Evolutionary conservation across 805 yeast genomes (phyloP).

Genomic region (Wickerhamiella australiensis): DNA sequence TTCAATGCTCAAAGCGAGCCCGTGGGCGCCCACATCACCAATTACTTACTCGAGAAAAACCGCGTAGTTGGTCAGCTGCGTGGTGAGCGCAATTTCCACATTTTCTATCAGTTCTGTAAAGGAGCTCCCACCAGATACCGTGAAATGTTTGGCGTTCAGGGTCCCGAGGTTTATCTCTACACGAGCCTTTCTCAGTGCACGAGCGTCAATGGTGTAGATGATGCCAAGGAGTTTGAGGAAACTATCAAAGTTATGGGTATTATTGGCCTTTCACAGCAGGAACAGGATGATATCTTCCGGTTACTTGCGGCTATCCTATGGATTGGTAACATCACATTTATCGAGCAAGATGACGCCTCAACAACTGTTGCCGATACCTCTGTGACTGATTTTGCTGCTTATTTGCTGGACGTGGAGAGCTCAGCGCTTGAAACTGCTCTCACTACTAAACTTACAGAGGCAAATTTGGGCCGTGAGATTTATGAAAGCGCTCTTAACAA

Average conservation of each 20-base stretch:
- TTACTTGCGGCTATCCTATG: conserved; percentile 76
- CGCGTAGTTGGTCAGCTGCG: conserved; percentile 92
- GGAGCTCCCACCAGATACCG: conserved; percentile 78
- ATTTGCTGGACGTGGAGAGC: conserved; percentile 69
- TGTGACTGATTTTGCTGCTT: conserved; percentile 92
- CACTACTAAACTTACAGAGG: conserved; percentile 74
- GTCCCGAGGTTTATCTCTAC: conserved; percentile 84
- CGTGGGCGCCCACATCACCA: conserved; percentile 89
- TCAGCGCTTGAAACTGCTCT: conserved; percentile 53
- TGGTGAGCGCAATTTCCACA: conserved; percentile 92
- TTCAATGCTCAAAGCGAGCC: conserved; percentile 79
- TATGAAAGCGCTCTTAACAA: conserved; percentile 88
- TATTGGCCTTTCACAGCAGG: conserved; percentile 69
- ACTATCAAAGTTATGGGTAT: conserved; percentile 77
- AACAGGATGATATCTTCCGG: conserved; percentile 84
- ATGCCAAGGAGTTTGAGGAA: conserved; percentile 61
- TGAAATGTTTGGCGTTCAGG: conserved; percentile 76
- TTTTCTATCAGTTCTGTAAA: conserved; percentile 90
- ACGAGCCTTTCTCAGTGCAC: conserved; percentile 82
- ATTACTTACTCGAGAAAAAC: conserved; percentile 85
- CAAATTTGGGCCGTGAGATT: conserved; percentile 69
- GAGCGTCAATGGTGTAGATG: conserved; percentile 77
- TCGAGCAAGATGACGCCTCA: conserved; percentile 68
- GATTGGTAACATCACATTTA: conserved; percentile 86
- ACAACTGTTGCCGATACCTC: conserved; percentile 71